These are phyloP conservation scores for Pneumocystis carinii DNA, from an alignment of 1,139 yeast genomes.

Conservation along the genomic window DNA sequence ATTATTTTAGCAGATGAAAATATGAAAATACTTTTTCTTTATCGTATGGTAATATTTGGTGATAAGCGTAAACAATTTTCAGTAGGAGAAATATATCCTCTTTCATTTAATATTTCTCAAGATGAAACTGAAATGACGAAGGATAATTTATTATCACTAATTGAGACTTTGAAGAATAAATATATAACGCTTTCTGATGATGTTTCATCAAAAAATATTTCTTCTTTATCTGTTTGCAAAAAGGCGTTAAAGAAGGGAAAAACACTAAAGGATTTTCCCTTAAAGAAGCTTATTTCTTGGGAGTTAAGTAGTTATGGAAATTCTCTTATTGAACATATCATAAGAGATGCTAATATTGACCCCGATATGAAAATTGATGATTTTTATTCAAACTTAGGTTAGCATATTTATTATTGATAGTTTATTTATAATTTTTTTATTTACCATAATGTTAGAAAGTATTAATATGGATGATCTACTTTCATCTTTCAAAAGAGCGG, in stretches of 20 bases:
- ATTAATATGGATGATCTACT: slow-evolving; percentile 21
- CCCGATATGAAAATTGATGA: slow-evolving; percentile 29
- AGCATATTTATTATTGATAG: slow-evolving; percentile 17
- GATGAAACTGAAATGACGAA: slow-evolving; percentile 5
- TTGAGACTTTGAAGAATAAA: background rate
- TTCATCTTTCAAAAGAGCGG: slow-evolving; percentile 37
- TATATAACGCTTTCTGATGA: background rate
- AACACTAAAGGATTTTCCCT: slow-evolving; percentile 29
- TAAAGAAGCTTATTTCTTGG: slow-evolving; percentile 56
- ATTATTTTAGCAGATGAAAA: slow-evolving; percentile 60
- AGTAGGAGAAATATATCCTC: slow-evolving; percentile 54
- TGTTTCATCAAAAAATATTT: background rate
- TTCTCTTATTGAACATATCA: slow-evolving; percentile 49
- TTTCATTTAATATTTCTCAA: slow-evolving; percentile 22
- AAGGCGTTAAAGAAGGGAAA: slow-evolving; percentile 40
- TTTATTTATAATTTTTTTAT: slow-evolving; percentile 9
- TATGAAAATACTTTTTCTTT: slow-evolving; percentile 52
- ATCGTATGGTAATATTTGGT: slow-evolving; percentile 46
- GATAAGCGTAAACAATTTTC: slow-evolving; percentile 51
- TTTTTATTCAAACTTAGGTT: slow-evolving; percentile 28
- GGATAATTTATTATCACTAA: slow-evolving; percentile 1
- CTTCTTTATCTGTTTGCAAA: slow-evolving; percentile 19
- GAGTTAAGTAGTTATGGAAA: slow-evolving; percentile 64
- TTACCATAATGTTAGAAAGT: slow-evolving; percentile 5
- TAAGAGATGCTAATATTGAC: slow-evolving; percentile 11